phyloP scores from a whole-genome alignment of 2,329 filamentous ascomycete species.

The Alternaria alternata region DNA sequence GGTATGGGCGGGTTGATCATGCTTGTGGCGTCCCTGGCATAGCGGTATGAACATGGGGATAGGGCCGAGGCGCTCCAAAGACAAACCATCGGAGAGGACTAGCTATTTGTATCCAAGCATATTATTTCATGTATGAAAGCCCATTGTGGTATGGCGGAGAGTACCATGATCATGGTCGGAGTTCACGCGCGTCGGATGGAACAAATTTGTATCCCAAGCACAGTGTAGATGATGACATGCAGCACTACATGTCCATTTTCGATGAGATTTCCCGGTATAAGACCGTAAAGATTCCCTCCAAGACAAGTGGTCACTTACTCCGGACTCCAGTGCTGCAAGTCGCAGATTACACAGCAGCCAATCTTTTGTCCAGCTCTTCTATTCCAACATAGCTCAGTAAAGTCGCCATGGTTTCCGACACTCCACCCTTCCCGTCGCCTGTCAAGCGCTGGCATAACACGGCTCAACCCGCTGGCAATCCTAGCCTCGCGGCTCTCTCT shows the following conservation, averaged over 20 bases:
- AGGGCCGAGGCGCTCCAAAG: no score
- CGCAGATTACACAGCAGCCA: neutral
- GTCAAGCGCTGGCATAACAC: conserved; percentile 26
- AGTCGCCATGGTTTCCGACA: neutral
- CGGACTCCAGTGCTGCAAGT: neutral
- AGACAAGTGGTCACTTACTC: neutral
- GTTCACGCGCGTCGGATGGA: neutral
- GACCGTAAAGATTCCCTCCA: neutral
- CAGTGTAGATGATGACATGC: neutral
- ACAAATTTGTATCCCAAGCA: conserved; percentile 1
- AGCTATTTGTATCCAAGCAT: no score
- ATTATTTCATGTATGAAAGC: neutral
- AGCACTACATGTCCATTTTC: neutral
- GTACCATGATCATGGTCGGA: neutral
- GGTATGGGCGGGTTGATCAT: conserved; percentile 56
- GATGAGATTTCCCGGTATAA: neutral
- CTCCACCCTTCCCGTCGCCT: conserved; percentile 42
- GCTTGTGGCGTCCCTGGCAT: conserved; percentile 53
- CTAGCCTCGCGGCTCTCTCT: conserved; percentile 35
- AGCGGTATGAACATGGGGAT: neutral
- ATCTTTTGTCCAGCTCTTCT: neutral
- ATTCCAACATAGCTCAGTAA: neutral
- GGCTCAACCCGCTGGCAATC: conserved; percentile 41
- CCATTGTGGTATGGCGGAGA: neutral
- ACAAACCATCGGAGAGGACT: neutral